Evolutionary conservation across 768 basidiomycete genomes (phyloP), one percentile per base, ranked within the genome.

Genomic region (Russula compacta): DNA sequence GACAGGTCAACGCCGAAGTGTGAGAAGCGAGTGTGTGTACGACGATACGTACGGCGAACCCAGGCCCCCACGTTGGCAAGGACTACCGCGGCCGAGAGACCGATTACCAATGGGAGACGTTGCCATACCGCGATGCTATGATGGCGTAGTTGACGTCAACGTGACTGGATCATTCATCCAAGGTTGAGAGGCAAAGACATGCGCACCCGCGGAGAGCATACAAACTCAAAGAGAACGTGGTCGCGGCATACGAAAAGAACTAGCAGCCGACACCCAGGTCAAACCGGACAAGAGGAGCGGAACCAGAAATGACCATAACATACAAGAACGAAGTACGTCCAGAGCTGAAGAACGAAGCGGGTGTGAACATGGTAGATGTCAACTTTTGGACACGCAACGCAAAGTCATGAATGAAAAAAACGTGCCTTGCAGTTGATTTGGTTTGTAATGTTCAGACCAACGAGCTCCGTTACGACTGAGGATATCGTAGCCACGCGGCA

Each of bases 91-190:
- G 7, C 11, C 2, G 53, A 53, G 36, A 65, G 2, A 8, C 19
- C 7, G 1, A 17, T 44, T 9, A 58, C 38, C 15, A 40, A 21
- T 11, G 38, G 10, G 4, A 52, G 54, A 2, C 56, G 46, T 43
- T 65, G 51, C 64, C 64, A 65, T 39, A 65, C 32, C 24, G 64
- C 64, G 15, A 65, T 29, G 29, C 64, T 65, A 29, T 21, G 7
- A 29, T 21, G 7, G 10, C 24, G 11, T 10, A 6, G 44, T 46
- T n/a, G 44, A 35, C 43, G 5, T 52, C 24, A 51, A 35, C 43
- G 4, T 12, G 24, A 7, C 43, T 15, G 15, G 2, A 44, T 15
- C 33, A 47, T 12, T 10, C 24, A 29, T 29, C 24, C 49, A 4
- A 42, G 19, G 14, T 47, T 15, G 36, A 7, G 36, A 7, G 12